These are phyloP conservation scores for Colletotrichum tropicicola DNA, from an alignment of 2,329 filamentous ascomycete genomes.

Conservation along the genomic window DNA sequence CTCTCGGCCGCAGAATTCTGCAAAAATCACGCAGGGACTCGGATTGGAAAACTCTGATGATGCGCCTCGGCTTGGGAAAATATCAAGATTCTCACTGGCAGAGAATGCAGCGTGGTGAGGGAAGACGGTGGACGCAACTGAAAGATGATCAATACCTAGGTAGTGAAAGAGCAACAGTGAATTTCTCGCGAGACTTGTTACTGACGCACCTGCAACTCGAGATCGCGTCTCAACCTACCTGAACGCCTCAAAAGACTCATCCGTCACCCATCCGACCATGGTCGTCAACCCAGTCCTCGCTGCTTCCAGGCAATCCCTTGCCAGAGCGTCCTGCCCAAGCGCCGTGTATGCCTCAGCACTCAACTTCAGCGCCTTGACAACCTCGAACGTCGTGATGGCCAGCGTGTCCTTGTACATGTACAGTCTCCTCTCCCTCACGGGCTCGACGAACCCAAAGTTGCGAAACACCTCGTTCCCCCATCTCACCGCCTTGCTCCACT, in stretches of 20 bases:
- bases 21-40: background rate
- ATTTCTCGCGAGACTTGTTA: too few species aligned
- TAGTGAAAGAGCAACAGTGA: too few species aligned
- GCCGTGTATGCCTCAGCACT: constrained; percentile 40
- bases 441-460: constrained; percentile 43
- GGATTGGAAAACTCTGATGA: background rate
- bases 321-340: constrained; percentile 38
- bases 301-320: constrained; percentile 37
- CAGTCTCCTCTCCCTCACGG: constrained; percentile 34
- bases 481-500: constrained; percentile 42
- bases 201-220: background rate
- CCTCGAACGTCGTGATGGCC: constrained; percentile 44
- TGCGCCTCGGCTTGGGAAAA: too few species aligned
- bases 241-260: constrained; percentile 31
- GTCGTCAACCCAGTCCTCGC: constrained; percentile 40
- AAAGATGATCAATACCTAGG: too few species aligned
- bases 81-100: too few species aligned
- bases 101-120: too few species aligned
- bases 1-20: background rate
- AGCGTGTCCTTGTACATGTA: constrained; percentile 35
- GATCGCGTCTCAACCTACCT: background rate
- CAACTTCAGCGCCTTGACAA: constrained; percentile 41
- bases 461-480: constrained; percentile 40
- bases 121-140: too few species aligned
- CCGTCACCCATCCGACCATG: constrained; percentile 43